These are phyloP conservation scores for Penicillium psychrofluorescens DNA, from an alignment of 495 filamentous ascomycete species.

Conservation along the genomic window DNA sequence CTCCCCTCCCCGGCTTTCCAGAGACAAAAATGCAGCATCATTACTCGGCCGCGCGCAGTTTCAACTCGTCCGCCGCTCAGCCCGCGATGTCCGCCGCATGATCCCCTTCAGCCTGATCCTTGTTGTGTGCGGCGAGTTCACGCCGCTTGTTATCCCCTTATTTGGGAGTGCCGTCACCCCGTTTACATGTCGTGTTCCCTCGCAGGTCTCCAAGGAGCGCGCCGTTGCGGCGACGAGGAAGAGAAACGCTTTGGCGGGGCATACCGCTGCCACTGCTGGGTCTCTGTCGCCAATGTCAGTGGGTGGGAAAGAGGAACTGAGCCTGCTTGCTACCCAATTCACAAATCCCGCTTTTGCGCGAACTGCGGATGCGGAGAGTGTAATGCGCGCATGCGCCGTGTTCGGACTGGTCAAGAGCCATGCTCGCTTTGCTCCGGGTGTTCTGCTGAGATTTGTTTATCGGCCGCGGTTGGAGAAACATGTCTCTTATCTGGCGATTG, in stretches of 20 bases:
- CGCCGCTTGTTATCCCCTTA: conserved; percentile 64
- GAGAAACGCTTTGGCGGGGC: conserved; percentile 14
- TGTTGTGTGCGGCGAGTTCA: conserved; percentile 74
- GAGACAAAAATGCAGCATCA: background rate
- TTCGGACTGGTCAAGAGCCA: conserved; percentile 38
- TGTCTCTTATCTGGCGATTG: conserved; percentile 46
- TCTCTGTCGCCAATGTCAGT: conserved; percentile 3
- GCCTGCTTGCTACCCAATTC: conserved; percentile 16
- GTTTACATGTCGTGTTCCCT: conserved; percentile 70
- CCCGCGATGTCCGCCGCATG: conserved; percentile 64
- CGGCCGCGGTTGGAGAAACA: conserved; percentile 32
- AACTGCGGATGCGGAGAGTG: conserved; percentile 11
- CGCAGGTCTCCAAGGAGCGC: conserved; percentile 55
- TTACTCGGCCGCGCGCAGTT: conserved; percentile 49
- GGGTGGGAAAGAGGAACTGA: conserved; percentile 19
- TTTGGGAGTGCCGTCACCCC: conserved; percentile 66
- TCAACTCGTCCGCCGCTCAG: conserved; percentile 57
- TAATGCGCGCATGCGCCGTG: conserved; percentile 37
- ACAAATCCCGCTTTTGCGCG: conserved; percentile 12
- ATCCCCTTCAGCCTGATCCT: conserved; percentile 69
- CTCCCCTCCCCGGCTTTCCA: conserved; percentile 17
- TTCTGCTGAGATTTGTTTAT: conserved; percentile 27
- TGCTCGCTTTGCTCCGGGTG: conserved; percentile 16
- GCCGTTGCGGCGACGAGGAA: conserved; percentile 38
- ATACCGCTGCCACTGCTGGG: conserved; percentile 5